These are phyloP conservation scores for Epichloe uncinata DNA, from an alignment of 2,329 filamentous ascomycete genomes.

Conservation along the genomic window DNA sequence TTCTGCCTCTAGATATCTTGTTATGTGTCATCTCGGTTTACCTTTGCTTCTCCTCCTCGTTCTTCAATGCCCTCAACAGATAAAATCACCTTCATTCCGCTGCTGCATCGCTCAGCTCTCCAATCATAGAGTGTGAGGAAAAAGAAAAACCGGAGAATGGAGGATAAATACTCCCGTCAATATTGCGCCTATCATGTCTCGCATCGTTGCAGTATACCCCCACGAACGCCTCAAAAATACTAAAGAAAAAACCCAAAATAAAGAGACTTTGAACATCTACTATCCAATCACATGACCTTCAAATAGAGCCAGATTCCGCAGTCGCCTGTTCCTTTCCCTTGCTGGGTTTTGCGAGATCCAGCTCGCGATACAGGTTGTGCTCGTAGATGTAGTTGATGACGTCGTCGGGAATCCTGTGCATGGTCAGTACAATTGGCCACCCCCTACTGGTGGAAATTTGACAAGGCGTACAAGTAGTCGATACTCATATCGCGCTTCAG, in stretches of 20 bases:
- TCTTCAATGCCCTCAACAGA: no score
- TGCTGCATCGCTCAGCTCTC: background rate
- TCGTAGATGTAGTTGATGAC: conserved; percentile 65
- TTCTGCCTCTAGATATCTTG: background rate
- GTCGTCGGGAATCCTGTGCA: conserved; percentile 42
- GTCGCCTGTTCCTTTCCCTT: conserved; percentile 14
- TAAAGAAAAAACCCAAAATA: background rate
- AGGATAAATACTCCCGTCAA: background rate
- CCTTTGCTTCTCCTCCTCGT: background rate
- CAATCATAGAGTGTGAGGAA: background rate
- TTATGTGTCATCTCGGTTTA: background rate
- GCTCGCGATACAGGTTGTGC: conserved; percentile 49
- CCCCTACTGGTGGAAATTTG: background rate
- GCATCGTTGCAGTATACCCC: background rate
- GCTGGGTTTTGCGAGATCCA: conserved; percentile 14
- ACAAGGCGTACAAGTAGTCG: conserved; percentile 39
- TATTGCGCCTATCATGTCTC: background rate
- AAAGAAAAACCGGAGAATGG: background rate
- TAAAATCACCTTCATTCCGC: background rate
- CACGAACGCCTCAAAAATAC: background rate
- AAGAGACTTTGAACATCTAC: background rate
- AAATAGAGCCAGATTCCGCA: conserved; percentile 16
- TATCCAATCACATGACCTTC: conserved; percentile 5
- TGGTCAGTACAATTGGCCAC: background rate
- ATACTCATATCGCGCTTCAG: conserved; percentile 71